These are phyloP conservation scores for Rhodotorula taiwanensis DNA, from an alignment of 768 basidiomycete species.

Conservation along the genomic window DNA sequence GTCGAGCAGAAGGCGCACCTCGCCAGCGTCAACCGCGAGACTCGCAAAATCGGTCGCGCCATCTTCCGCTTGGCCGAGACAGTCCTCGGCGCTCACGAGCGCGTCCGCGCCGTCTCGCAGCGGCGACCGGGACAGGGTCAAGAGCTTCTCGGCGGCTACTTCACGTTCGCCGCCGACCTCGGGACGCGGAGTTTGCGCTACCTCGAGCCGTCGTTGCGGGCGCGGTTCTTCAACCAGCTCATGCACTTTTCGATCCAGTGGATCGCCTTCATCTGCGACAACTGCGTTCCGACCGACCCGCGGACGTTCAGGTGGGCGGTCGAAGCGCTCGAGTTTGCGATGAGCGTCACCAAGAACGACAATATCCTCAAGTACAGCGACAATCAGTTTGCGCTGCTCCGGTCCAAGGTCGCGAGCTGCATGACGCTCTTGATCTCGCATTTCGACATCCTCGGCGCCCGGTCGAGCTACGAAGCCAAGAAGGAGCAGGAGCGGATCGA, in stretches of 20 bases:
- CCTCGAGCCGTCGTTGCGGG: slow-evolving; percentile 65
- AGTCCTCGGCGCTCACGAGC: slow-evolving; percentile 83
- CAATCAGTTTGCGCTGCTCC: slow-evolving; percentile 81
- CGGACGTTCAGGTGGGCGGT: slow-evolving; percentile 98
- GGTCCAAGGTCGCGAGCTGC: slow-evolving; percentile 86
- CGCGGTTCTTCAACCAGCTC: slow-evolving; percentile 71
- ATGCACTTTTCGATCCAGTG: slow-evolving; percentile 90
- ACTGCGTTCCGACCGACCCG: slow-evolving; percentile 90
- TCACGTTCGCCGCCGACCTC: slow-evolving; percentile 90
- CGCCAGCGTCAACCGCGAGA: slow-evolving; percentile 76
- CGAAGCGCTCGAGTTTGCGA: slow-evolving; percentile 84
- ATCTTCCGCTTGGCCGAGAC: slow-evolving; percentile 85
- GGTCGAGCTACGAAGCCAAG: slow-evolving; percentile 77
- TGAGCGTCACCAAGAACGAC: slow-evolving; percentile 76
- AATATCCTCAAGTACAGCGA: slow-evolving; percentile 80
- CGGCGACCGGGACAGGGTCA: slow-evolving; percentile 57
- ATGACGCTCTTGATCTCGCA: slow-evolving; percentile 95
- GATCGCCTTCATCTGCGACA: slow-evolving; percentile 97
- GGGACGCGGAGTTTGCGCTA: slow-evolving; percentile 81
- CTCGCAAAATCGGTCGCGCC: slow-evolving; percentile 82
- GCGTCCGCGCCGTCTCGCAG: slow-evolving; percentile 63
- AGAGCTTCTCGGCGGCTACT: slow-evolving; percentile 89
- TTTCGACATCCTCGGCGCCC: slow-evolving; percentile 94
- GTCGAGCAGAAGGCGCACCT: slow-evolving; percentile 83
- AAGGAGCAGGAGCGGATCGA: slow-evolving; percentile 82